Base-by-base conservation (phyloP, 352 stramenopile species). In the Pythium sp. region DNA sequence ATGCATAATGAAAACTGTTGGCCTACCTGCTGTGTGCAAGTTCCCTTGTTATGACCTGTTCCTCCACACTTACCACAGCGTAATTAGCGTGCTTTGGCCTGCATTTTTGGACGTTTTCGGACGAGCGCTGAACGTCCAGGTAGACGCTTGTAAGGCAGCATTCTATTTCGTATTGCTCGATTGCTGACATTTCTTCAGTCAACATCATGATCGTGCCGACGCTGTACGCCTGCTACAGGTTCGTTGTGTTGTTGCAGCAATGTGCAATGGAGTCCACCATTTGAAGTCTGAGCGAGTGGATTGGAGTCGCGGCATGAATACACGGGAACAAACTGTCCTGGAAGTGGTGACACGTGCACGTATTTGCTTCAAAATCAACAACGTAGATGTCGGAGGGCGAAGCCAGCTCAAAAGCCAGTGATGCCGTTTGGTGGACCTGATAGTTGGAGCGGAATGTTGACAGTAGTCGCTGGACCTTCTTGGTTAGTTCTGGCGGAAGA, bases 181-280 rank as follows among this genome's bases (percentile, higher is more conserved):
- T 54, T 54, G 46, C 18, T 54, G 46, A 54, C 46, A 24, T 54
- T 54, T 54, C 18, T 22, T 54, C 46, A 54, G 46, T 54, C 46
- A 5, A 54, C 46, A 54, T 26, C 24, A 26, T 26, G 24, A 26
- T 26, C 24, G 24, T 26, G 24, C 24, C 24, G 24, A 26, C 24
- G 24, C 24, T 26, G 24, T 26, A 26, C 24, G 24, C 24, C 1
- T 54, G 46, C 2, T 54, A 0, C 46, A 26, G 18, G 46, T 20
- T 54, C 46, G 46, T 26, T 54, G 2, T 26, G 46, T 54, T 28
- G 18, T 54, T 28, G 18, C 28, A 54, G 20, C 46, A 24, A 53
- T 20, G 46, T 8, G 46, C 46, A 26, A 53, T 53, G 18, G 11
- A 53, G 26, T 26, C 46, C 46, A 54, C 20, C 46, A 54, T 54